Conservation (phyloP, 2,329 filamentous ascomycete species). For the Pochonia chlamydosporia region DNA sequence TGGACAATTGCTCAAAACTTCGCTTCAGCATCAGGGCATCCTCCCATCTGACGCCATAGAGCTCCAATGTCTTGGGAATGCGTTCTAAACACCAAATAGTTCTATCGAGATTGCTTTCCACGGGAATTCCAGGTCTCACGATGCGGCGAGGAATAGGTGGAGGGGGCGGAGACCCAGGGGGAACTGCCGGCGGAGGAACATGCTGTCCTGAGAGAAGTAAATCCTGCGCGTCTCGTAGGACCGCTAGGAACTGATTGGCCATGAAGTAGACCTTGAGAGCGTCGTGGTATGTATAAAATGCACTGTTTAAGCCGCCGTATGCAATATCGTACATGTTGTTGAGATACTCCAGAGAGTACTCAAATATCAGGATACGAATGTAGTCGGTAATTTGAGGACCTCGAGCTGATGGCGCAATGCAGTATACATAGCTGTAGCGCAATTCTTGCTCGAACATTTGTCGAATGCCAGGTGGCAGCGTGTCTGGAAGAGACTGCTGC, state of each 20-base stretch:
- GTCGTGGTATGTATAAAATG: conserved; percentile 82
- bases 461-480: conserved; percentile 58
- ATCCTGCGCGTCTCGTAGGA: conserved; percentile 53
- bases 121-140: conserved; percentile 25
- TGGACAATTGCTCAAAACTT: conserved; percentile 46
- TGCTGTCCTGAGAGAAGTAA: conserved; percentile 46
- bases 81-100: conserved; percentile 50
- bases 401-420: conserved; percentile 72
- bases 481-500: conserved; percentile 68
- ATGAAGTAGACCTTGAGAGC: conserved; percentile 78
- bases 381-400: conserved; percentile 70
- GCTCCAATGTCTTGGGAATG: conserved; percentile 46
- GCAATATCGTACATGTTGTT: conserved; percentile 66
- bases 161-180: conserved; percentile 41
- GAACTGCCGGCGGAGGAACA: conserved; percentile 38
- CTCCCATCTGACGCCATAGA: conserved; percentile 56
- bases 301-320: conserved; percentile 49
- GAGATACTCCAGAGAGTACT: conserved; percentile 79
- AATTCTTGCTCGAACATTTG: conserved; percentile 82
- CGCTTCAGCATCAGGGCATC: conserved; percentile 47
- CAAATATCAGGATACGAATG: conserved; percentile 75
- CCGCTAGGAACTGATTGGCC: conserved; percentile 56
- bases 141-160: conserved; percentile 47
- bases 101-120: conserved; percentile 46
- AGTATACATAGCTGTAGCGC: conserved; percentile 86